Percentiles rank a stretch among this genome's conserved stretches.
Conservation (phyloP, 192 early-diverging fungal species). For the Linnemannia hyalina region DNA sequence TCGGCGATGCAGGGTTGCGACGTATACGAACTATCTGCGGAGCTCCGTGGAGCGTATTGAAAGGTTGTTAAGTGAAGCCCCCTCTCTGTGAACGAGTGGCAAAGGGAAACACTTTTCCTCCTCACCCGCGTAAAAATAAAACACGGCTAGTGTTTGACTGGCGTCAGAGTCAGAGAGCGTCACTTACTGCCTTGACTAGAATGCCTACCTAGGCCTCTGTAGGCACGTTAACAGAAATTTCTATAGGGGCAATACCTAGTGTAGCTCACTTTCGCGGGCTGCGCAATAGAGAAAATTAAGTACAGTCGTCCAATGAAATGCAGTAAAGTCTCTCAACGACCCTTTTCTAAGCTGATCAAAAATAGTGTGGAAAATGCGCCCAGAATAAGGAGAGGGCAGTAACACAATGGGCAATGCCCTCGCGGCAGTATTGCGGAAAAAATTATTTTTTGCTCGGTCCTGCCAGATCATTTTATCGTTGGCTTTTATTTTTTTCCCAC, state of each 20-base stretch:
- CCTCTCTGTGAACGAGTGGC: slow-evolving; percentile 4
- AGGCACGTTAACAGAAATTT: slow-evolving; percentile 5
- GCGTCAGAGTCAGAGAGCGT: background rate
- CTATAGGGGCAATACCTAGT: background rate
- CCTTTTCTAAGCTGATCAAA: no score
- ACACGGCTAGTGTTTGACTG: slow-evolving; percentile 1
- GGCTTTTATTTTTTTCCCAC: no score
- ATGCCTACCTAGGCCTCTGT: background rate
- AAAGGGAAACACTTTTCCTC: background rate
- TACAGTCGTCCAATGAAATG: no score
- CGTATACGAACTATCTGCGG: background rate
- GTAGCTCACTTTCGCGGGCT: no score
- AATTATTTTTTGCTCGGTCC: no score
- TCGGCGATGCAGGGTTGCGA: slow-evolving; percentile 8
- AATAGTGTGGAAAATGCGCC: no score
- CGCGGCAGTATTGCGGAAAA: no score
- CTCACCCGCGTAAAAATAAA: slow-evolving; percentile 7
- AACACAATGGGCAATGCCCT: no score
- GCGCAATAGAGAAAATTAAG: no score
- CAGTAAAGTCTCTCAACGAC: no score
- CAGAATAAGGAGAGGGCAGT: no score
- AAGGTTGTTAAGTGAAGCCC: slow-evolving; percentile 10
- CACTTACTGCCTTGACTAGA: slow-evolving; percentile 10
- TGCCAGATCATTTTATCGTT: no score
- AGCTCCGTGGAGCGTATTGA: slow-evolving; percentile 1